A percentile compares a stretch with the other conserved stretches of the same genome.
Evolutionary conservation across 169 alveolate species (phyloP).

Genomic region (Perkinsus olseni): DNA sequence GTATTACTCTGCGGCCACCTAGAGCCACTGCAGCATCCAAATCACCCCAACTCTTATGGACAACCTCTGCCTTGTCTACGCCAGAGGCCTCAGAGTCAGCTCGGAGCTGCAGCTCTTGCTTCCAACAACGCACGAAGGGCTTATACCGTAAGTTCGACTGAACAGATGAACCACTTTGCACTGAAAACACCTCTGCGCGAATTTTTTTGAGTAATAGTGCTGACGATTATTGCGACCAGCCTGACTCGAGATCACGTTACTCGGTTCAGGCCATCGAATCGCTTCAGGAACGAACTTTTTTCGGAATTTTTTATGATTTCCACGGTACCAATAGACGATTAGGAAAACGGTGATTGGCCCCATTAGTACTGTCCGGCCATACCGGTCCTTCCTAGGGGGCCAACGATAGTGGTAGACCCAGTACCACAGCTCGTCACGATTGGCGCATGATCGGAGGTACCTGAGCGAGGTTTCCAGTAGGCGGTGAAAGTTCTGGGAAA

Average conservation of each 20-base stretch:
- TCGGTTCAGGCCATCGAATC: no score
- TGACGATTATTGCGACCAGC: no score
- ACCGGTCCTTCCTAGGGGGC: neutral
- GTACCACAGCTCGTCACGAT: neutral
- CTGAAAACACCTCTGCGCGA: neutral
- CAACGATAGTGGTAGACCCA: neutral
- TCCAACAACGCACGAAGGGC: neutral
- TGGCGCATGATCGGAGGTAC: neutral
- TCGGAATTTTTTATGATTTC: no score
- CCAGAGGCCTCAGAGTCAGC: neutral
- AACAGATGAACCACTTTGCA: neutral
- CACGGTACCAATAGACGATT: no score
- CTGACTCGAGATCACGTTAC: no score
- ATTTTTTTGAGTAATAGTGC: no score
- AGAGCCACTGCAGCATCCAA: neutral
- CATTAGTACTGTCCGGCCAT: neutral
- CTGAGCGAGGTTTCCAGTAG: neutral
- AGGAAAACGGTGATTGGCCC: no score
- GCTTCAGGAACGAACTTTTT: no score
- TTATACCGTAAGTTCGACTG: neutral
- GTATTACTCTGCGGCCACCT: neutral
- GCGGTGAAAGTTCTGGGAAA: neutral
- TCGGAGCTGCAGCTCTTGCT: neutral
- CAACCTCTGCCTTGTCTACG: neutral
- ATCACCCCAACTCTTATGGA: neutral